Evolutionary conservation across 2,329 filamentous ascomycete genomes (phyloP).

Genomic region (Hypoxylon sp.): DNA sequence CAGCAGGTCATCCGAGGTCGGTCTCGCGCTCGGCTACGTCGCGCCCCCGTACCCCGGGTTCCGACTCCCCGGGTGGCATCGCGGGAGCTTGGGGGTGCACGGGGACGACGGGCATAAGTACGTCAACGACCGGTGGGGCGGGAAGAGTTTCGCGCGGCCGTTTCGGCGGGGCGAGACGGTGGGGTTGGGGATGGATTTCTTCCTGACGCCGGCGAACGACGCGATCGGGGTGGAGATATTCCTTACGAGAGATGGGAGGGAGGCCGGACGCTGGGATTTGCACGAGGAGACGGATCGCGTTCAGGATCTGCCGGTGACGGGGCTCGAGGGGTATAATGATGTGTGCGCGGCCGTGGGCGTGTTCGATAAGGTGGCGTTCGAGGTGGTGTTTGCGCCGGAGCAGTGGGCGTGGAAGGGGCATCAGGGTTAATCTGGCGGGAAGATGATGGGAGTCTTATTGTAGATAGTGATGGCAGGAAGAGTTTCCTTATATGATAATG

Average conservation of each 20-base stretch:
- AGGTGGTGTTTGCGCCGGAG: conserved; percentile 70
- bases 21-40: conserved; percentile 75
- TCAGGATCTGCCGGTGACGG: conserved; percentile 70
- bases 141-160: conserved; percentile 72
- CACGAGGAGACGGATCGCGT: conserved; percentile 78
- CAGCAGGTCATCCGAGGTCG: conserved; percentile 56
- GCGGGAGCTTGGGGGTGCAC: conserved; percentile 80
- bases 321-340: conserved; percentile 78
- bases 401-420: conserved; percentile 66
- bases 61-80: conserved; percentile 84
- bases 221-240: conserved; percentile 70
- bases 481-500: not conserved
- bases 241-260: conserved; percentile 74
- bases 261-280: conserved; percentile 74
- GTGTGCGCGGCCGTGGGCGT: conserved; percentile 77
- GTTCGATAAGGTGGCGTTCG: conserved; percentile 75
- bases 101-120: conserved; percentile 83
- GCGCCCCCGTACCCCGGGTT: conserved; percentile 82
- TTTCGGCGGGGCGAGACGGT: conserved; percentile 75
- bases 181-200: conserved; percentile 77
- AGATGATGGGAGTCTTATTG: not conserved
- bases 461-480: not conserved
- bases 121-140: conserved; percentile 80
- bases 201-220: conserved; percentile 46
- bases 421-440: conserved; percentile 12